These are phyloP conservation scores for Begonia fuchsioides DNA, from an alignment of 306 rosid species.

Conservation along the genomic window DNA sequence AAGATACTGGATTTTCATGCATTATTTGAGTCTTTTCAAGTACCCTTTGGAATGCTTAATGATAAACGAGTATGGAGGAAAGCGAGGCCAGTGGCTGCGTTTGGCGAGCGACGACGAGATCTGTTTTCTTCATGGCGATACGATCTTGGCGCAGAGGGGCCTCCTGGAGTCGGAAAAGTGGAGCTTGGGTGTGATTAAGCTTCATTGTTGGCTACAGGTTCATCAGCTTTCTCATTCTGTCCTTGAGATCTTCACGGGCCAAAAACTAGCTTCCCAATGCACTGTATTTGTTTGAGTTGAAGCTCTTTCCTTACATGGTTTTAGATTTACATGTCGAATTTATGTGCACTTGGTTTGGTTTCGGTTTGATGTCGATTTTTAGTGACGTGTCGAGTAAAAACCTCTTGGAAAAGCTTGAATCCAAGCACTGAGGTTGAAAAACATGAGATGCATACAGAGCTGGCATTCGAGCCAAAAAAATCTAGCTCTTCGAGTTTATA, in stretches of 20 bases:
- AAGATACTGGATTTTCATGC: slow-evolving; percentile 32
- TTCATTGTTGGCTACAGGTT: slow-evolving; percentile 22
- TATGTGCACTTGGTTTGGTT: too few relatives aligned
- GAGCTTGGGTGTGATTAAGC: slow-evolving; percentile 24
- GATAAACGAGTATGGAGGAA: slow-evolving; percentile 28
- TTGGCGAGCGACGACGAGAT: slow-evolving; percentile 11
- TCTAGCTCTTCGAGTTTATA: too few relatives aligned
- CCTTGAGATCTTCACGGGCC: slow-evolving; percentile 19
- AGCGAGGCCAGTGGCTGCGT: slow-evolving; percentile 11
- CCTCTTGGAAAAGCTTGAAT: too few relatives aligned
- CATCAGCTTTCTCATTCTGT: slow-evolving; percentile 21
- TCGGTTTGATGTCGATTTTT: too few relatives aligned
- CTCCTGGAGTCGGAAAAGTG: slow-evolving; percentile 21
- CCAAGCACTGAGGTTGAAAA: too few relatives aligned
- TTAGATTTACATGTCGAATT: too few relatives aligned
- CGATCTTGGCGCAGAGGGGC: slow-evolving; percentile 16
- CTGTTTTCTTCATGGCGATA: slow-evolving; percentile 16
- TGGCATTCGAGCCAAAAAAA: too few relatives aligned
- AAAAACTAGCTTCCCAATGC: not conserved
- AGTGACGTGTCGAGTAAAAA: too few relatives aligned
- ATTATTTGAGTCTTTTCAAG: slow-evolving; percentile 27
- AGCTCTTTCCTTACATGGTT: too few relatives aligned
- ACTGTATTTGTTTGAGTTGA: too few relatives aligned
- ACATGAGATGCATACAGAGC: too few relatives aligned
- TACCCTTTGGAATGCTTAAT: slow-evolving; percentile 41